phyloP scores from a whole-genome alignment of 495 filamentous ascomycete genomes.

The Lophiotrema nucula region DNA sequence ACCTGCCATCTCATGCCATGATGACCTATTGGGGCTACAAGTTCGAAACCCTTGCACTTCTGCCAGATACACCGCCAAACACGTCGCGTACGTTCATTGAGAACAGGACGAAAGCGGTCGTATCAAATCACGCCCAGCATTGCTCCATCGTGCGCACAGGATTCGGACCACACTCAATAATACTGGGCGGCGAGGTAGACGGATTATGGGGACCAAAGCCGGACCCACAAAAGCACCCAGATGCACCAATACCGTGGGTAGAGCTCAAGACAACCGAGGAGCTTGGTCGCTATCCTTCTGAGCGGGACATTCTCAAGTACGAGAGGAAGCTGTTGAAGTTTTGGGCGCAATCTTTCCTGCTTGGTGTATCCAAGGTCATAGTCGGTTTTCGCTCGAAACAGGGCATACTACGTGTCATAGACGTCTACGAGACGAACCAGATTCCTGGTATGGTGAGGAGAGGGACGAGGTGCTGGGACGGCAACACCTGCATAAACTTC shows the following conservation, averaged over 20 bases:
- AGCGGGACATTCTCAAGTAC: conserved; percentile 68
- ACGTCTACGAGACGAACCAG: conserved; percentile 73
- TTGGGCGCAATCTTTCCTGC: conserved; percentile 94
- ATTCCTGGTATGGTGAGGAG: conserved; percentile 73
- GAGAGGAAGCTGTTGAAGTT: conserved; percentile 90
- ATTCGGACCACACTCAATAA: conserved; percentile 66
- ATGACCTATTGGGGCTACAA: conserved; percentile 87
- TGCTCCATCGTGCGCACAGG: conserved; percentile 89
- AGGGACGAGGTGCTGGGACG: conserved; percentile 74
- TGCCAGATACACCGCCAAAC: conserved; percentile 69
- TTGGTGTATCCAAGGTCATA: conserved; percentile 87
- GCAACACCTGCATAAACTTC: conserved; percentile 88
- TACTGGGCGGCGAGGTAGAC: conserved; percentile 95
- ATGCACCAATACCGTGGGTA: conserved; percentile 74
- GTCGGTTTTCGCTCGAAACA: conserved; percentile 78
- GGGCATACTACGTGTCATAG: conserved; percentile 66
- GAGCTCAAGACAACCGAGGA: conserved; percentile 90
- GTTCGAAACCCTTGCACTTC: conserved; percentile 81
- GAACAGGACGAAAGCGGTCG: conserved; percentile 61
- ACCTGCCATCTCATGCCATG: conserved; percentile 55
- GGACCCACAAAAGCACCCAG: not conserved
- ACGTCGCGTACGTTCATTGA: conserved; percentile 75
- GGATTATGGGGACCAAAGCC: conserved; percentile 56
- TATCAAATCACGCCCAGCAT: conserved; percentile 88
- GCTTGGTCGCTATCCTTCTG: conserved; percentile 47